Base-by-base conservation (phyloP, 2,329 filamentous ascomycete species). In the Sporothrix pallida region DNA sequence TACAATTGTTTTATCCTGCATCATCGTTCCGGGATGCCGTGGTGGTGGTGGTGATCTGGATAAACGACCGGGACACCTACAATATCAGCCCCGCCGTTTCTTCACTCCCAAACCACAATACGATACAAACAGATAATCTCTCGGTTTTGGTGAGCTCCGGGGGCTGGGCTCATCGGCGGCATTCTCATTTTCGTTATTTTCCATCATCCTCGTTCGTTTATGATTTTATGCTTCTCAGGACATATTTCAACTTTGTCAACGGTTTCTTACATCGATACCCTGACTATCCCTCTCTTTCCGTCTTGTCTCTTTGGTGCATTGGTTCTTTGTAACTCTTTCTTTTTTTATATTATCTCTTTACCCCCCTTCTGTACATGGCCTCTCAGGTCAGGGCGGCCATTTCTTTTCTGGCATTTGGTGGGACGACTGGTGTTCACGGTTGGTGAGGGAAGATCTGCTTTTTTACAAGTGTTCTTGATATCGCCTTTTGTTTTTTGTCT, bases 371-470 rank as follows among this genome's bases (percentile, higher is more conserved):
- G 63, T 67, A 63, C 62, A 62, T 73, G 65, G n/a, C 56, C 60
- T 65, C 58, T 44, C 17, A 54, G 42, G 52, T 63, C 44, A 12
- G 48, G 67, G 67, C 31, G 72, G 72, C 50, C 31, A 23, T 70
- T 46, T 70, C 72, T 56, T 48, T 70, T 58, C 10, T 48, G 42
- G 44, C 67, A 70, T 65, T 56, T 31, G 72, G 58, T 62, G 58
- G 67, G 46, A 65, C 56, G 68, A 70, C 56, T 63, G 72, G 72
- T 73, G 72, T 73, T 73, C 37, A 23, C 46, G 72, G 67, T 13
- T 63, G 72, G 67, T 54, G 67, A 54, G 67, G 68, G 50, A 42
- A 31, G 68, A 68, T 42, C 10, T 58, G 20, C 7, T 65, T 67
- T 68, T 65, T 70, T 12, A 44, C 48, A 42, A 48, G 20, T 58